Evolutionary conservation across 495 filamentous ascomycete species (phyloP).

Genomic region (Physcia stellaris): DNA sequence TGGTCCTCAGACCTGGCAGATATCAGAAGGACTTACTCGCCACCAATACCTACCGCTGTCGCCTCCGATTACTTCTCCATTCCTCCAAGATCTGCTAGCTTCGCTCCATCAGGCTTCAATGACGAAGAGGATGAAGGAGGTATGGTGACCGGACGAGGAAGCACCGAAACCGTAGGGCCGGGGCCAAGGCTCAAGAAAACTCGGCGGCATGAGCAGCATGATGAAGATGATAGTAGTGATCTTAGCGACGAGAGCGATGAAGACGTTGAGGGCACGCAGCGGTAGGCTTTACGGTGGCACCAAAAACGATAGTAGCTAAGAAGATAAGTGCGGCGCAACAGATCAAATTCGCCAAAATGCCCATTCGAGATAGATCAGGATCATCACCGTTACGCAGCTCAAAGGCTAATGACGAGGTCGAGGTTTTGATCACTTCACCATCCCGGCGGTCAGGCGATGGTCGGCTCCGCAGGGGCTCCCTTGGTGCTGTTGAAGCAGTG

Average conservation of each 20-base stretch:
- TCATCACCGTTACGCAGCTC: constrained; percentile 68
- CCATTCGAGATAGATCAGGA: constrained; percentile 69
- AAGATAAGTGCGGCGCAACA: constrained; percentile 48
- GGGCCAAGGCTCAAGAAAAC: constrained; percentile 36
- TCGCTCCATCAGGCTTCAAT: constrained; percentile 30
- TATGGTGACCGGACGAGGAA: constrained; percentile 63
- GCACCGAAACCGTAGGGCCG: constrained; percentile 60
- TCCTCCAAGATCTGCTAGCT: constrained; percentile 35
- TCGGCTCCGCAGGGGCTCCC: constrained; percentile 53
- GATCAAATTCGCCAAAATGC: constrained; percentile 92
- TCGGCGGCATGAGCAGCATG: constrained; percentile 54
- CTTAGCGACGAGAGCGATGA: constrained; percentile 94
- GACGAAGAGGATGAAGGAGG: constrained; percentile 74
- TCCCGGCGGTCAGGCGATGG: constrained; percentile 33
- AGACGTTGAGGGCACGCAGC: constrained; percentile 42
- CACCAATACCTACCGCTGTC: constrained; percentile 83
- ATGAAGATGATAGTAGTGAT: constrained; percentile 95
- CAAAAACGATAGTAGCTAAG: background rate
- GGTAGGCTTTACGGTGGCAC: constrained; percentile 10
- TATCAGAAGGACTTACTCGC: constrained; percentile 86
- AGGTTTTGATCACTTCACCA: constrained; percentile 42
- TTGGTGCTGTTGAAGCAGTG: constrained; percentile 59
- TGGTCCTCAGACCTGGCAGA: constrained; percentile 68
- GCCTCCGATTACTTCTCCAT: constrained; percentile 85
- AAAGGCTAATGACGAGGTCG: constrained; percentile 34